Evolutionary conservation across 768 basidiomycete genomes (phyloP), one percentile per base, ranked within the genome.

Genomic region (Lactarius akahatsu): DNA sequence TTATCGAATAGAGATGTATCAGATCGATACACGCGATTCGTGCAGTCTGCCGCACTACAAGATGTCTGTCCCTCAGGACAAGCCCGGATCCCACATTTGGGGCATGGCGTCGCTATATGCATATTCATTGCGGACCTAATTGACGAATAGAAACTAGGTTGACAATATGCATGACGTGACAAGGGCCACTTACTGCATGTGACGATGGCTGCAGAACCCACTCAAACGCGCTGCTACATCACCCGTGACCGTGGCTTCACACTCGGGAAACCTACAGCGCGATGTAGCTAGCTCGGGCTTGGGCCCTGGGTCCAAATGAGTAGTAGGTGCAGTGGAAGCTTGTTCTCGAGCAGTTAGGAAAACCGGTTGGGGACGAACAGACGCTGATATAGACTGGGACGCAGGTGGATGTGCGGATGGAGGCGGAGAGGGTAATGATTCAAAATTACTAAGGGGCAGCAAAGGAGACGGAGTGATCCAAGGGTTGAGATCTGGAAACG

Each of bases 171-270:
- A 20, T n/a, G 20, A 15, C 28, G 9, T 9, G 18, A 23, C 59
- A 32, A 41, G 7, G 11, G 7, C 32, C 13, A 64, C 38, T 13
- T 64, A 8, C 59, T 30, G 15, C 54, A 26, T 60, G 18, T 65
- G 59, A 2, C 10, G 0, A 11, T 65, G 32, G 23, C 32, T 36
- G 52, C 64, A 65, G 41, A 60, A 65, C 18, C 64, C 64, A 16
- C 40, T 32, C 30, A 55, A 34, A 30, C 52, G 32, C 10, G 23
- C 40, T 7, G 32, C 13, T 26, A 26, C 23, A 10, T 20, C 43
- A 43, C 18, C 16, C 30, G n/a, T 43, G 43, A 20, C 7, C 7
- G 18, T 1, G 6, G 6, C 7, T 20, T 1, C 18, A 20, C 64
- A 65, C 43, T 8, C 41, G 18, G 41, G 41, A 1, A 28, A 23